Evolutionary conservation across 192 early-diverging fungal species (phyloP), one percentile per base, ranked within the genome.

Genomic region (Rhizophagus sp.): DNA sequence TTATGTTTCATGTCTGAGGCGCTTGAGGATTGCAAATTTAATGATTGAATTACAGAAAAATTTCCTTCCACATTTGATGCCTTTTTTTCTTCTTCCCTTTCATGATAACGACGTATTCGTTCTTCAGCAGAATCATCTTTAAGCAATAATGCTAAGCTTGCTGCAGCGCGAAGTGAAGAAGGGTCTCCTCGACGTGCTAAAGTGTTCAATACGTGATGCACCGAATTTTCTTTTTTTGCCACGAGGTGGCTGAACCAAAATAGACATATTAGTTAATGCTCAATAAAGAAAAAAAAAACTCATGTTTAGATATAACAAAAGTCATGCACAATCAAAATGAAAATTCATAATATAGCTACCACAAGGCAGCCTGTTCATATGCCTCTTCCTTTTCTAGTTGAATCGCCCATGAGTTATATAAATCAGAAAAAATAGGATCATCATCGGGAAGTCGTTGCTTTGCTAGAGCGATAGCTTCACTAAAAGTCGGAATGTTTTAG

Each of bases 381-480:
- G 57, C 27, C 4, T 74, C 63, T 73, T 72, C 62, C 30, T 78
- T 83, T 69, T 83, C 80, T 17, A 83, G 33, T 47, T 72, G 76
- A 34, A 50, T 25, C 13, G 82, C 84, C 82, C 82, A 85, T 27
- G 77, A 83, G 11, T 63, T 44, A 69, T 72, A 83, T 30, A 85
- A 62, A 22, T 72, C 74, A 7, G 33, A 49, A 49, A 85, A 25
- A 25, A 83, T 50, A 27, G 82, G 65, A 52, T 85, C 82, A 10
- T 83, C 36, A 10, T 61, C 44, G n/a, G 74, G 69, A 49, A 85
- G 62, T 12, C 84, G 78, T 34, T 75, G 15, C 15, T 83, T 85
- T 15, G 82, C 84, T 39, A 85, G 33, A 47, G 75, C 68, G 30
- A 85, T 82, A 3, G 84, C 84, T 47, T 85, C 84, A 65, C 84